phyloP scores from a whole-genome alignment of 148 eudicot genomes.

The Diospyros kaki region DNA sequence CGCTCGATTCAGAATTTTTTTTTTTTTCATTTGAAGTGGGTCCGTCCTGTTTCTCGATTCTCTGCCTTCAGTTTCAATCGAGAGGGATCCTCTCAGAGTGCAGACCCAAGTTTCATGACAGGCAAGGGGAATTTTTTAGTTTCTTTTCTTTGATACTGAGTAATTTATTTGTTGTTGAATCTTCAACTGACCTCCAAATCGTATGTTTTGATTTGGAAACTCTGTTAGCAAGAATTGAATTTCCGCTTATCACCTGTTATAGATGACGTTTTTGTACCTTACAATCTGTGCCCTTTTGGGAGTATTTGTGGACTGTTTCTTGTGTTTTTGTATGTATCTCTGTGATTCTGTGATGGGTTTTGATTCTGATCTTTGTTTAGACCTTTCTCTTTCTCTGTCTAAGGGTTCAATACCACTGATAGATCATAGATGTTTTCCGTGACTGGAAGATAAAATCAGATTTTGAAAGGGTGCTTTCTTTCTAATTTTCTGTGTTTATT shows the following conservation, averaged over 20 bases:
- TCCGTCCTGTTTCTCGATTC: not conserved
- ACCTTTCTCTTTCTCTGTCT: not conserved
- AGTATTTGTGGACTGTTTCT: not conserved
- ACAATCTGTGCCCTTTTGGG: not conserved
- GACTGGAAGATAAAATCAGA: too few relatives aligned
- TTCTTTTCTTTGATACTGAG: not conserved
- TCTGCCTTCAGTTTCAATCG: not conserved
- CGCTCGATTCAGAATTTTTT: not conserved
- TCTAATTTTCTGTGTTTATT: not conserved
- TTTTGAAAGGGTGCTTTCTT: not conserved
- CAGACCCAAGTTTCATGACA: constrained; percentile 8
- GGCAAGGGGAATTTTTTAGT: not conserved
- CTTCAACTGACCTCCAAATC: not conserved
- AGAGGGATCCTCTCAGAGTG: not conserved
- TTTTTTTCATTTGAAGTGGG: not conserved
- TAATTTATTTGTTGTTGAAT: not conserved
- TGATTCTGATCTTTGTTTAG: constrained; percentile 12
- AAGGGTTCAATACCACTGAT: not conserved
- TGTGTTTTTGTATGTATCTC: not conserved
- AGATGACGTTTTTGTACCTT: not conserved
- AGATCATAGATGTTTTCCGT: not conserved
- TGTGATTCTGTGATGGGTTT: constrained; percentile 1
- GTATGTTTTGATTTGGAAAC: not conserved
- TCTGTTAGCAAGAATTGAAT: not conserved
- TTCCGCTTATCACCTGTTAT: not conserved